Evolutionary conservation across 2,329 filamentous ascomycete genomes (phyloP).

Genomic region (Calonectria fujianensis): DNA sequence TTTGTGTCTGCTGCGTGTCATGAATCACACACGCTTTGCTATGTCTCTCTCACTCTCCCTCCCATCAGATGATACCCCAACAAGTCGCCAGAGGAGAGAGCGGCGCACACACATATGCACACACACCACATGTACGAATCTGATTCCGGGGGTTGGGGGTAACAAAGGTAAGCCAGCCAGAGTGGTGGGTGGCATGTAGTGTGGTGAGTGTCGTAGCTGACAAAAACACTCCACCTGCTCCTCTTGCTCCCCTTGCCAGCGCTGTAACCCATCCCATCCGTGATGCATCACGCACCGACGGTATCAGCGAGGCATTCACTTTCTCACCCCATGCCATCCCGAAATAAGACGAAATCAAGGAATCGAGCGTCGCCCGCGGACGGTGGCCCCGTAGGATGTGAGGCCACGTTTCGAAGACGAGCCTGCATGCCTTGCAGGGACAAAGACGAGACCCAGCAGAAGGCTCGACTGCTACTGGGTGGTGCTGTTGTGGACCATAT

Average conservation of each 20-base stretch:
- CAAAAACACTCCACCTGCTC: slow-evolving; percentile 32
- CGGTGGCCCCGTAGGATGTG: slow-evolving; percentile 20
- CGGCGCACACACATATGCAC: slow-evolving; percentile 19
- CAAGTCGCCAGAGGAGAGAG: slow-evolving; percentile 22
- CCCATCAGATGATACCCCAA: slow-evolving; percentile 31
- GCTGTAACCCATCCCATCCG: slow-evolving; percentile 28
- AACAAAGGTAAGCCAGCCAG: slow-evolving; percentile 28
- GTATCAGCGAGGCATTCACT: slow-evolving; percentile 15
- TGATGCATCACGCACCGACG: slow-evolving; percentile 22
- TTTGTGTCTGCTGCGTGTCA: neutral
- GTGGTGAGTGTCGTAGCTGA: slow-evolving; percentile 29
- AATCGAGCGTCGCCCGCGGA: slow-evolving; percentile 6
- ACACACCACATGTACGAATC: slow-evolving; percentile 18
- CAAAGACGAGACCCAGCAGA: slow-evolving; percentile 21
- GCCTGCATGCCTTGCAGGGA: slow-evolving; percentile 32
- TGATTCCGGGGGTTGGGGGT: slow-evolving; percentile 10
- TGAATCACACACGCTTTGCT: slow-evolving; percentile 9
- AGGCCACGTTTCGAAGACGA: slow-evolving; percentile 40
- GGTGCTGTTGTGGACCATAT: slow-evolving; percentile 13
- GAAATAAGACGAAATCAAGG: slow-evolving; percentile 24
- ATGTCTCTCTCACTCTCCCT: slow-evolving; percentile 15
- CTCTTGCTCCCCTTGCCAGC: slow-evolving; percentile 12
- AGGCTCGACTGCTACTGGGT: slow-evolving; percentile 22
- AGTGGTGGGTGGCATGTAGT: slow-evolving; percentile 27
- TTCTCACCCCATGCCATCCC: slow-evolving; percentile 16